Evolutionary conservation across 2,329 filamentous ascomycete species (phyloP).

Genomic region (Aspergillus latus): DNA sequence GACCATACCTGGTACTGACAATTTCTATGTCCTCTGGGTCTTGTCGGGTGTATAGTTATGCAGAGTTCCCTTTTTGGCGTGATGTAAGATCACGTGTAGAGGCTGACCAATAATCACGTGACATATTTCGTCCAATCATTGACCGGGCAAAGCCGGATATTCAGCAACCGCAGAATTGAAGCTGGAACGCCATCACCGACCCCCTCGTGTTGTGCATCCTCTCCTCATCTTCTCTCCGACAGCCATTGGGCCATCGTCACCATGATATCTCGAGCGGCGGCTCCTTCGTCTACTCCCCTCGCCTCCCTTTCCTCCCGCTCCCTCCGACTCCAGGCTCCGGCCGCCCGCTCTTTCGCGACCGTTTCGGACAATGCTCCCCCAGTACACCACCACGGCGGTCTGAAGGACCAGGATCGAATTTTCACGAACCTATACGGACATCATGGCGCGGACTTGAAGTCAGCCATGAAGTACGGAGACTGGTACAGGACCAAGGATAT

Average conservation of each 20-base stretch:
- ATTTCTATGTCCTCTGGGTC: neutral
- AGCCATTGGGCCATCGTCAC: constrained; percentile 40
- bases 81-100: constrained; percentile 5
- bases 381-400: constrained; percentile 73
- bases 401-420: constrained; percentile 96
- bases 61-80: constrained; percentile 7
- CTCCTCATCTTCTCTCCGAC: constrained; percentile 26
- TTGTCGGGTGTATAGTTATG: constrained; percentile 1
- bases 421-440: constrained; percentile 98
- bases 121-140: constrained; percentile 32
- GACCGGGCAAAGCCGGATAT: constrained; percentile 38
- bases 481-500: constrained; percentile 99
- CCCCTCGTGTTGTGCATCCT: constrained; percentile 21
- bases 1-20: neutral
- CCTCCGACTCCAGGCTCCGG: constrained; percentile 41
- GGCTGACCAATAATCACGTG: constrained; percentile 32
- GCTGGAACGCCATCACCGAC: constrained; percentile 28
- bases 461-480: constrained; percentile 95
- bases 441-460: constrained; percentile 86
- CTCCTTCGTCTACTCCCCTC: constrained; percentile 44
- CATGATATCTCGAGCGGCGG: constrained; percentile 49
- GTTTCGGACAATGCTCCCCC: constrained; percentile 66
- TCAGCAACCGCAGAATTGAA: constrained; percentile 41
- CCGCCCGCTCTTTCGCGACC: constrained; percentile 71
- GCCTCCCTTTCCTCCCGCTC: constrained; percentile 43